Evolutionary conservation across 2,329 filamentous ascomycete genomes (phyloP), one percentile per base, ranked within the genome.

Genomic region (Fusarium decemcellulare): DNA sequence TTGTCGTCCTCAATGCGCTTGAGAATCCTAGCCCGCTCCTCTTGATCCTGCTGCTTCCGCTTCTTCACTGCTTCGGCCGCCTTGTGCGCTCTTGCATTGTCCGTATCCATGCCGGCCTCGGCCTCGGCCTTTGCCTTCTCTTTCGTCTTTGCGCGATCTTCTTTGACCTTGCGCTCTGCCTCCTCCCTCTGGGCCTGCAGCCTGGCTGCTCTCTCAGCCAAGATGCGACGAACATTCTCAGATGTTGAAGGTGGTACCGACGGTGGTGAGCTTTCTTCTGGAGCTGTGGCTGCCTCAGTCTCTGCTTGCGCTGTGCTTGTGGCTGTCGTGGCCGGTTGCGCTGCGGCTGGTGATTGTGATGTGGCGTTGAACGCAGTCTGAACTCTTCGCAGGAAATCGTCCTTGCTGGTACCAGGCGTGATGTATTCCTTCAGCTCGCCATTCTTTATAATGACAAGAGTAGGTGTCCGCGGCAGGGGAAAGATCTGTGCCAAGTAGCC

Each of bases 401-500:
- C 87, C 75, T 88, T 91, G 14, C 83, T 80, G 9, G 88, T 85
- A 9, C 90, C 91, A 1, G 88, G 82, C 39, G 89, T 85, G 10
- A 97, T 85, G 77, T 95, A 94, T 77, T 95, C 91, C 74, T 92
- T 90, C 14, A 97, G 82, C 66, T 92, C 88, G 9, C 92, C 93
- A 79, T 94, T 92, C 76, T 91, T 89, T 72, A 97, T 95, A 18
- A 97, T 84, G 15, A 97, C 87, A 9, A 97, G 81, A 2, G 92
- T 92, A 0, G 95, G 95, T n/a, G 90, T 89, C 70, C 89, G 89
- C 1, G 89, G 87, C n/a, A 97, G 83, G 0, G 93, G 93, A 74
- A 93, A 97, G 74, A 97, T 93, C 47, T 93, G 93, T 10, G 91
- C 88, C 14, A 98, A 84, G 74, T 94, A 97, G 7, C 88, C 90